Conservation (phyloP, 345 rosid genomes). For the Eutrema japonicum region DNA sequence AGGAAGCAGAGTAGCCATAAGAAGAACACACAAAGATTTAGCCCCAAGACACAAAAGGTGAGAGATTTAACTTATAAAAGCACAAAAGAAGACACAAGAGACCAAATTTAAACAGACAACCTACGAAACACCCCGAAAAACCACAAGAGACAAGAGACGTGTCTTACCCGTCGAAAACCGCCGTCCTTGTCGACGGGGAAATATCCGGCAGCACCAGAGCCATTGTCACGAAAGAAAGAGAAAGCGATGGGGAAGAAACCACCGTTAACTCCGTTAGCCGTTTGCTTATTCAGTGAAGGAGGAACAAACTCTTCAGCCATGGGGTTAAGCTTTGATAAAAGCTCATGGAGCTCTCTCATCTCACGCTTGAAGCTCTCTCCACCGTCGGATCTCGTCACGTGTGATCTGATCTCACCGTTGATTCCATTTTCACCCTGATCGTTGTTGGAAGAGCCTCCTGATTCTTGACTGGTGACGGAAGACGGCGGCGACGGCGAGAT, state of each 20-base stretch:
- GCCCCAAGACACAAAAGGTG: conserved; percentile 14
- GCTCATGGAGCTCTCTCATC: conserved; percentile 80
- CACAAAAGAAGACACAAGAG: conserved; percentile 20
- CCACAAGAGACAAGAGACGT: conserved; percentile 3
- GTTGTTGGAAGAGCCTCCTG: conserved; percentile 44
- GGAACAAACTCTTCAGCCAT: conserved; percentile 96
- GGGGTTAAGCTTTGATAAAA: conserved; percentile 90
- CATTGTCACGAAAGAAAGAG: conserved; percentile 36
- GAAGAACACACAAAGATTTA: background rate
- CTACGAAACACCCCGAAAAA: background rate
- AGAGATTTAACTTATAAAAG: conserved; percentile 19
- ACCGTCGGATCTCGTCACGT: conserved; percentile 47
- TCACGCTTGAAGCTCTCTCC: conserved; percentile 61
- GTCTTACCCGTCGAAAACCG: conserved; percentile 57
- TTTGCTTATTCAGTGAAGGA: conserved; percentile 59
- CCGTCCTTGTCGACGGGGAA: conserved; percentile 54
- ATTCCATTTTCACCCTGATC: conserved; percentile 45
- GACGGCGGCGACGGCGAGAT: conserved; percentile 48
- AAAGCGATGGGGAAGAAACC: conserved; percentile 49
- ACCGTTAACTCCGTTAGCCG: conserved; percentile 43
- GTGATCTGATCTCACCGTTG: conserved; percentile 47
- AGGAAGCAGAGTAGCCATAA: background rate
- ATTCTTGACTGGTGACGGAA: conserved; percentile 49
- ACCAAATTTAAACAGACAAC: background rate
- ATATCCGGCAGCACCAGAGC: conserved; percentile 39